Conservation (phyloP, 192 early-diverging fungal genomes). For the Coemansia sp. region DNA sequence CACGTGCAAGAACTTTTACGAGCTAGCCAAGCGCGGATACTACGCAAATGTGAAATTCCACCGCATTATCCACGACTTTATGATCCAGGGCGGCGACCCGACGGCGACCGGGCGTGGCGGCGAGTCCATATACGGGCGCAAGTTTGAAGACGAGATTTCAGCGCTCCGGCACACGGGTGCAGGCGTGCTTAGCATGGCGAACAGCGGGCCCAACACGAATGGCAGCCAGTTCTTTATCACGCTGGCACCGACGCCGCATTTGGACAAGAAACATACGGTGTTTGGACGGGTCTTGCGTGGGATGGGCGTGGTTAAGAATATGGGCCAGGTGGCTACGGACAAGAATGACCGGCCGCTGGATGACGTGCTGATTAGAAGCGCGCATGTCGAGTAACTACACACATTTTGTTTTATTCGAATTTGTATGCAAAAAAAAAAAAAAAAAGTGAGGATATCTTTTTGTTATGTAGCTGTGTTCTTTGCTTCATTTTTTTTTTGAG, state of each 20-base stretch:
- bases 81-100: constrained; percentile 98
- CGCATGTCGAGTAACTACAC: neutral
- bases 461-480: no score
- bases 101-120: constrained; percentile 94
- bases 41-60: constrained; percentile 84
- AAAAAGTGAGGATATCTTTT: no score
- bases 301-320: constrained; percentile 68
- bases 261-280: constrained; percentile 87
- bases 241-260: constrained; percentile 65
- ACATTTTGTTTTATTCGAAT: no score
- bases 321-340: constrained; percentile 73
- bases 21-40: constrained; percentile 73
- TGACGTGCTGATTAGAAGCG: constrained; percentile 13
- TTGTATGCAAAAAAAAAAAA: no score
- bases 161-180: constrained; percentile 75
- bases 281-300: constrained; percentile 90
- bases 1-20: constrained; percentile 88
- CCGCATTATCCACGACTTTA: constrained; percentile 83
- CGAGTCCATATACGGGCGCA: constrained; percentile 61
- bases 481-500: no score
- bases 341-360: constrained; percentile 58
- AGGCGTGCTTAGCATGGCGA: constrained; percentile 95
- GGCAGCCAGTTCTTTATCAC: constrained; percentile 76
- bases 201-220: constrained; percentile 90
- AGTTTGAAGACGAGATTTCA: constrained; percentile 72